Percentiles rank a stretch among this genome's conserved stretches.
Evolutionary conservation across 176 grass and related monocot genomes (phyloP).

Genomic region (Oryza rufipogon): DNA sequence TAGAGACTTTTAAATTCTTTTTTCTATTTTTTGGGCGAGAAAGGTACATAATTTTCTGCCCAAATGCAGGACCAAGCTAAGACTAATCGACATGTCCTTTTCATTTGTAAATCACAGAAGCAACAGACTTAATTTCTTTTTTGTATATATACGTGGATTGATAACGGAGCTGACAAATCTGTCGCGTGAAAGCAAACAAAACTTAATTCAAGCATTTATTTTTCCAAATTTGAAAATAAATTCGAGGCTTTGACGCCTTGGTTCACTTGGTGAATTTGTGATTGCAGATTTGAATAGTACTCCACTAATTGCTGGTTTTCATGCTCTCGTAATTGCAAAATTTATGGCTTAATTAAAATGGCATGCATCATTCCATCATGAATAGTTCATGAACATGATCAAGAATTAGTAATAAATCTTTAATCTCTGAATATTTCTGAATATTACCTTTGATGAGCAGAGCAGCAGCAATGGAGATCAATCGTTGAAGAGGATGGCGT

Average conservation of each 20-base stretch:
- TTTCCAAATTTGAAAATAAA: neutral
- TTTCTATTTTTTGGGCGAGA: neutral
- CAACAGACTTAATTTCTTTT: neutral
- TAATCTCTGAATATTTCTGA: slow-evolving; percentile 6
- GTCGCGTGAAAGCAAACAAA: neutral
- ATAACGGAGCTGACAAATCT: neutral
- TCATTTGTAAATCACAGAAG: neutral
- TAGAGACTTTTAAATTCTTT: neutral
- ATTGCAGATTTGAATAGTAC: neutral
- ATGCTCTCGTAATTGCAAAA: neutral
- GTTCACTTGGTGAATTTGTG: neutral
- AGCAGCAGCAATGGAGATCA: slow-evolving; percentile 16
- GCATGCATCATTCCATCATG: neutral
- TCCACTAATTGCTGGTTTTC: neutral
- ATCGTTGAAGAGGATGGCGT: slow-evolving; percentile 73
- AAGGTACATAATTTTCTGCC: neutral
- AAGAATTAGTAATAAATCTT: neutral
- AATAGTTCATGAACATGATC: neutral
- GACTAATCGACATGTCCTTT: slow-evolving; percentile 1
- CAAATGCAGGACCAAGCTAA: neutral
- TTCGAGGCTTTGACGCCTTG: neutral
- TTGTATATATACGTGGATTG: neutral
- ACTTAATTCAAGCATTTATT: neutral
- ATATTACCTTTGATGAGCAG: slow-evolving; percentile 18
- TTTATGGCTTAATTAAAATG: neutral